Percentiles rank a stretch among this genome's conserved stretches.
These are phyloP conservation scores for Stentor coeruleus DNA, from an alignment of 73 alveolate species.

Conservation along the genomic window DNA sequence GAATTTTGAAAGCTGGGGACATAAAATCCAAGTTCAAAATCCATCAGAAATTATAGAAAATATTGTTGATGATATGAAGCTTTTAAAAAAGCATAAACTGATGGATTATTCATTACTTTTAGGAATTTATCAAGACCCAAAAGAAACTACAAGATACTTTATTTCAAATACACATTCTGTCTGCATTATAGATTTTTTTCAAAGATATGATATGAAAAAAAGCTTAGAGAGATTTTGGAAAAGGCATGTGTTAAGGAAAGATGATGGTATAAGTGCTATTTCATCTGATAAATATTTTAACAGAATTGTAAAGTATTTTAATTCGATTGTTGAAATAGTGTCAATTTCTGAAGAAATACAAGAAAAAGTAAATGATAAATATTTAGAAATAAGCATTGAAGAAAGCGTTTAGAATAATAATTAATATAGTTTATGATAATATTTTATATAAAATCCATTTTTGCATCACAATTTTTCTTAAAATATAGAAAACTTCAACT, in stretches of 20 bases:
- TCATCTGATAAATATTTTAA: neutral
- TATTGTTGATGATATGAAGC: neutral
- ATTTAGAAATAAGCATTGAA: too few relatives aligned
- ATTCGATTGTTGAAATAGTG: neutral
- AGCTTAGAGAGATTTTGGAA: neutral
- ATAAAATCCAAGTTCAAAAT: neutral
- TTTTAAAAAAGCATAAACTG: neutral
- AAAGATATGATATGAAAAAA: neutral
- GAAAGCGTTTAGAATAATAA: too few relatives aligned
- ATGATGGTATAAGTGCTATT: neutral
- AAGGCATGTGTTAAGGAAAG: neutral
- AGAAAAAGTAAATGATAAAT: too few relatives aligned
- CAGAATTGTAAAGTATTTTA: neutral
- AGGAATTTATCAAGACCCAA: neutral
- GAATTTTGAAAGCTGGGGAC: neutral
- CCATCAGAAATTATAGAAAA: too few relatives aligned
- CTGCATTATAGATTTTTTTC: neutral
- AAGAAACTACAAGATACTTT: neutral
- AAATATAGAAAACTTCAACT: too few relatives aligned
- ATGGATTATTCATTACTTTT: neutral
- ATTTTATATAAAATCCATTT: too few relatives aligned
- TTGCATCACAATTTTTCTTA: too few relatives aligned
- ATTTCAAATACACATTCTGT: neutral
- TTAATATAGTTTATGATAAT: too few relatives aligned
- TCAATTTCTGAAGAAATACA: too few relatives aligned